A percentile compares a stretch with the other conserved stretches of the same genome.
These are phyloP conservation scores for Extremus antarcticus DNA, from an alignment of 495 filamentous ascomycete species.

Conservation along the genomic window DNA sequence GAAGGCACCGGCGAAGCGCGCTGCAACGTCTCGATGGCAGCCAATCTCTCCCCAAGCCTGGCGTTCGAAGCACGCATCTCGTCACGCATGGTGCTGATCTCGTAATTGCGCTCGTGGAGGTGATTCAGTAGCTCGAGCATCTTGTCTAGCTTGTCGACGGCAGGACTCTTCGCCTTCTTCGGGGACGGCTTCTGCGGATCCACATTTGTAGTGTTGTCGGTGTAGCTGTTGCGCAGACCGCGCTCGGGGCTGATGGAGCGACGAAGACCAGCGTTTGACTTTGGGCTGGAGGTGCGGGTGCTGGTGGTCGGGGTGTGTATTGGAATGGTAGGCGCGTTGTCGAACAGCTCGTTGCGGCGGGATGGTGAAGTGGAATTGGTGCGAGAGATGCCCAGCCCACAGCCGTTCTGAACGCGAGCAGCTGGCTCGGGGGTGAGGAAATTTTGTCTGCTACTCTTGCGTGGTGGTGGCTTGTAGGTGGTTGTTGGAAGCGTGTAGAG, in stretches of 20 bases:
- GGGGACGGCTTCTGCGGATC: constrained; percentile 5
- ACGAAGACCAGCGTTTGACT: no score
- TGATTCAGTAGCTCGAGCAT: constrained; percentile 9
- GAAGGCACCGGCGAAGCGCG: background rate
- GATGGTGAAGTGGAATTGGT: background rate
- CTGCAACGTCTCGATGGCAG: constrained; percentile 6
- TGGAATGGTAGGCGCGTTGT: background rate
- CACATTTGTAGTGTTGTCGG: background rate
- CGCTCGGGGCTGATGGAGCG: background rate
- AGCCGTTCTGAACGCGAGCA: background rate
- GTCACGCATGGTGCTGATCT: constrained; percentile 7
- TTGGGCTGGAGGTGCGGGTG: background rate
- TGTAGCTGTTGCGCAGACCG: background rate
- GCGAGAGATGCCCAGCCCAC: background rate
- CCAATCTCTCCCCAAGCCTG: constrained; percentile 9
- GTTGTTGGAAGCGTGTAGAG: constrained; percentile 14
- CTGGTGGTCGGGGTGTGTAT: background rate
- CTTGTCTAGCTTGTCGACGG: constrained; percentile 6
- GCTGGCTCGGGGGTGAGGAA: background rate
- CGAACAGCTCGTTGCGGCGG: constrained; percentile 2
- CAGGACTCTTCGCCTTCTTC: background rate
- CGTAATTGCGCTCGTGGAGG: constrained; percentile 6
- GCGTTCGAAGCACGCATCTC: constrained; percentile 11
- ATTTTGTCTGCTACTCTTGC: background rate
- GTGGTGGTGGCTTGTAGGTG: constrained; percentile 9